Evolutionary conservation across 192 early-diverging fungal species (phyloP).

Genomic region (Coemansia sp.): DNA sequence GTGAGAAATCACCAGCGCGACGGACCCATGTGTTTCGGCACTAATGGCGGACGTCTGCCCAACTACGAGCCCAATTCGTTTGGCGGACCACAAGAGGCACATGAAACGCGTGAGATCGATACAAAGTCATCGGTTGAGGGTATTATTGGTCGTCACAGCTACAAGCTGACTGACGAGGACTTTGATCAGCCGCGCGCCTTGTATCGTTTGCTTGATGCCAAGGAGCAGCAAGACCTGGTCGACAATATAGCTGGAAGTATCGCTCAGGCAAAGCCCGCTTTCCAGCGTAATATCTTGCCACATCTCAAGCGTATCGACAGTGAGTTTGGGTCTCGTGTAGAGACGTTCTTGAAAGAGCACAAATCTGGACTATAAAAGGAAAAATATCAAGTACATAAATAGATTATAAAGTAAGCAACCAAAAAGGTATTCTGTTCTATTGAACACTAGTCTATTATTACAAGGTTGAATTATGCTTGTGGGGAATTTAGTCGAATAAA

Average conservation of each 20-base stretch:
- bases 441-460: too few relatives aligned
- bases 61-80: constrained; percentile 68
- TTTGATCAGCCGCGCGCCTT: constrained; percentile 65
- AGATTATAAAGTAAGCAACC: not conserved
- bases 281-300: constrained; percentile 60
- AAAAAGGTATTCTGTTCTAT: not conserved
- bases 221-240: constrained; percentile 57
- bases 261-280: constrained; percentile 53
- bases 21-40: constrained; percentile 57
- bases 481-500: not conserved
- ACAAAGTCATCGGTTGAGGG: constrained; percentile 46
- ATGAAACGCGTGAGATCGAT: constrained; percentile 29
- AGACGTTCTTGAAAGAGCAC: constrained; percentile 11
- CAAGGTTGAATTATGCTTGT: too few relatives aligned
- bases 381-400: not conserved
- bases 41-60: constrained; percentile 61
- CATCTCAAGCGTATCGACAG: constrained; percentile 60
- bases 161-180: constrained; percentile 59
- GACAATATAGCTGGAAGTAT: constrained; percentile 61
- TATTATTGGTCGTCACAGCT: constrained; percentile 53
- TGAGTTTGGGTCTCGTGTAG: constrained; percentile 60
- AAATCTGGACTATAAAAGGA: not conserved
- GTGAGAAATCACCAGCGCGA: constrained; percentile 77
- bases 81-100: constrained; percentile 55
- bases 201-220: constrained; percentile 43